These are phyloP conservation scores for Brettanomyces naardenensis DNA, from an alignment of 805 yeast species.

Conservation along the genomic window DNA sequence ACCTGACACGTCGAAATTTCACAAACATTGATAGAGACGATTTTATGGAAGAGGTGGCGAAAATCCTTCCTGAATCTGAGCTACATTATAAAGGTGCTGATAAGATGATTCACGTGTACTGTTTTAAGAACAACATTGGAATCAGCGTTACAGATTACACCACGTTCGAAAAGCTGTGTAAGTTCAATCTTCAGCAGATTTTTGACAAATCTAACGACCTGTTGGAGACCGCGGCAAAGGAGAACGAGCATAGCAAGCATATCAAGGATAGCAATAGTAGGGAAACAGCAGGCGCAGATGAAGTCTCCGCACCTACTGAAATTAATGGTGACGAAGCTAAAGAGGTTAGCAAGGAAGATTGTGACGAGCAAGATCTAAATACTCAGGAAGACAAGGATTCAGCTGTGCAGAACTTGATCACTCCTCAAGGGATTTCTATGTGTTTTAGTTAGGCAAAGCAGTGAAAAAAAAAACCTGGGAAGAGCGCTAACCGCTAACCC, in stretches of 20 bases:
- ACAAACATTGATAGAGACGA: slow-evolving; percentile 61
- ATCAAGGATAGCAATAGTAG: not conserved
- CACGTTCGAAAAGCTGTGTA: slow-evolving; percentile 51
- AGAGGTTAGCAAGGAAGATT: not conserved
- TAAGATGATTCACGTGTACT: slow-evolving; percentile 72
- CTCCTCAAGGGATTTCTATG: too few species aligned
- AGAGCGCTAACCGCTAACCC: too few species aligned
- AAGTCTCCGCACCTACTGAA: too few species aligned
- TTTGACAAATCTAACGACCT: slow-evolving; percentile 36
- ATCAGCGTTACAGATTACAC: slow-evolving; percentile 61
- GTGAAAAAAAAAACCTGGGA: too few species aligned
- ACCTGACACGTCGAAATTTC: slow-evolving; percentile 73
- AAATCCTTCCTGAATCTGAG: slow-evolving; percentile 42
- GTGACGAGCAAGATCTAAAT: not conserved
- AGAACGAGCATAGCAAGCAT: slow-evolving; percentile 3
- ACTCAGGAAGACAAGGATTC: not conserved
- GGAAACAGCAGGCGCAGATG: not conserved
- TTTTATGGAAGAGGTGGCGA: slow-evolving; percentile 53
- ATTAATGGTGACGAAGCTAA: not conserved
- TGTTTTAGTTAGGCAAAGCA: too few species aligned
- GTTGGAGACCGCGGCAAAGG: too few species aligned
- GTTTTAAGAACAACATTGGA: slow-evolving; percentile 85
- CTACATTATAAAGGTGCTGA: slow-evolving; percentile 80
- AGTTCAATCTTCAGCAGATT: slow-evolving; percentile 78
- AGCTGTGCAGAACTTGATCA: too few species aligned